Evolutionary conservation across 129 eudicot genomes (phyloP).

Genomic region (Ambrosia artemisiifolia): DNA sequence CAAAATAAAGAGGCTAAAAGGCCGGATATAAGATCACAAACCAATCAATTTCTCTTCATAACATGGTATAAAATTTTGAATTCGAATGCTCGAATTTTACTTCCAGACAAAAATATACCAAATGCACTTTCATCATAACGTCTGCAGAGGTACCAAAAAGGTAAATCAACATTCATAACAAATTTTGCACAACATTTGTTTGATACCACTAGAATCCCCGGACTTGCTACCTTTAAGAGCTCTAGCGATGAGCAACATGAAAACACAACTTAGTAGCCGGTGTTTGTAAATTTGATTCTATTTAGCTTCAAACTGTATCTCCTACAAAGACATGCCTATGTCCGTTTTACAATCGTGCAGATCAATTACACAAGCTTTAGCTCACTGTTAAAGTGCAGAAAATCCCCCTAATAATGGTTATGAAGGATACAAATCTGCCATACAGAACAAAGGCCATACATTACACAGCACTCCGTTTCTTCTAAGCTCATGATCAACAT

Average conservation of each 20-base stretch:
- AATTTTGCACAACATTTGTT: no score
- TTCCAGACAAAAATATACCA: background rate
- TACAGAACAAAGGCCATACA: background rate
- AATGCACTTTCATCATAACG: background rate
- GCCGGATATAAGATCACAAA: conserved; percentile 15
- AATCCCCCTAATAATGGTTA: background rate
- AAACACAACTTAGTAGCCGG: background rate
- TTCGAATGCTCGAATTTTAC: background rate
- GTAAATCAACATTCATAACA: background rate
- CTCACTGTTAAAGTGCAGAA: background rate
- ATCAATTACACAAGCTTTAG: conserved; percentile 8
- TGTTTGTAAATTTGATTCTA: background rate
- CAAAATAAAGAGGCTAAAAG: conserved; percentile 14
- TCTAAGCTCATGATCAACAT: background rate
- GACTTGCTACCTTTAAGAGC: conserved; percentile 4
- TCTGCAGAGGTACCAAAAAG: background rate
- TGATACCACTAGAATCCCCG: background rate
- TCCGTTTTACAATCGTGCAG: background rate
- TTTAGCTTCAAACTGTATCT: background rate
- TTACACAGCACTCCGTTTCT: background rate
- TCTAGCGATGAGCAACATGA: background rate
- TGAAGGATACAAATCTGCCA: background rate
- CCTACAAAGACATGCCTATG: conserved; percentile 1
- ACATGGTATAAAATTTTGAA: background rate
- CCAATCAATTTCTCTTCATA: conserved; percentile 9